Evolutionary conservation across 2,329 filamentous ascomycete species (phyloP).

Genomic region (Epichloe gansuensis): DNA sequence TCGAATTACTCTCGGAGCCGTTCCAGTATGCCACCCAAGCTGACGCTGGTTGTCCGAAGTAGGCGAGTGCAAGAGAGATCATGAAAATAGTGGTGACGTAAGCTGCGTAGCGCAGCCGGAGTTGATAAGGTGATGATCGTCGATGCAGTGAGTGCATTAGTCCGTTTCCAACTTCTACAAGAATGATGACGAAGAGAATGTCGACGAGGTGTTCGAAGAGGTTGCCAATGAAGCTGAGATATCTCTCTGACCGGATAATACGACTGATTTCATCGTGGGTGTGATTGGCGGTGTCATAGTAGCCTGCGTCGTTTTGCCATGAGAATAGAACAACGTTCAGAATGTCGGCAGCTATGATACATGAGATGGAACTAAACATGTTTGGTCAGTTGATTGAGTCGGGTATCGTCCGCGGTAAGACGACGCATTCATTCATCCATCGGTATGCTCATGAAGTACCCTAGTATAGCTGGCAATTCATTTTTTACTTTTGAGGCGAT

Average conservation of each 20-base stretch:
- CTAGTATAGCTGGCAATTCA: neutral
- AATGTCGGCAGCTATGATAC: conserved; percentile 5
- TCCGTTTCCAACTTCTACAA: conserved; percentile 6
- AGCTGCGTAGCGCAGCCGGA: conserved; percentile 1
- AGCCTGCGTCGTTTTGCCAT: conserved; percentile 6
- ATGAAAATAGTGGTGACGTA: neutral
- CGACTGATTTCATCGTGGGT: conserved; percentile 6
- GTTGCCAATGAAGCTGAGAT: conserved; percentile 7
- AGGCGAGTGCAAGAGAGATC: neutral
- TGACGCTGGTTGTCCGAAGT: conserved; percentile 6
- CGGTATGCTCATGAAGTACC: no score
- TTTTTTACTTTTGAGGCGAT: neutral
- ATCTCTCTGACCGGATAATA: conserved; percentile 5
- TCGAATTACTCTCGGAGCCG: conserved; percentile 6
- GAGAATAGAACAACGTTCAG: conserved; percentile 5
- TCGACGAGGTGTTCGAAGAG: conserved; percentile 6
- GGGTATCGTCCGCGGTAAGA: no score
- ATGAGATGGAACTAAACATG: conserved; percentile 3
- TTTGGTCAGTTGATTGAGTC: neutral
- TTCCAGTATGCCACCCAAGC: conserved; percentile 7
- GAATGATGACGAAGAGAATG: conserved; percentile 2
- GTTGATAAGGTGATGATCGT: conserved; percentile 3
- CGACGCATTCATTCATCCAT: no score
- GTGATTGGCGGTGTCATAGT: conserved; percentile 5
- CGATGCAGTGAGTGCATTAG: conserved; percentile 4